phyloP scores from a whole-genome alignment of 2,329 filamentous ascomycete species.

The Dothideomycetidae sp. region DNA sequence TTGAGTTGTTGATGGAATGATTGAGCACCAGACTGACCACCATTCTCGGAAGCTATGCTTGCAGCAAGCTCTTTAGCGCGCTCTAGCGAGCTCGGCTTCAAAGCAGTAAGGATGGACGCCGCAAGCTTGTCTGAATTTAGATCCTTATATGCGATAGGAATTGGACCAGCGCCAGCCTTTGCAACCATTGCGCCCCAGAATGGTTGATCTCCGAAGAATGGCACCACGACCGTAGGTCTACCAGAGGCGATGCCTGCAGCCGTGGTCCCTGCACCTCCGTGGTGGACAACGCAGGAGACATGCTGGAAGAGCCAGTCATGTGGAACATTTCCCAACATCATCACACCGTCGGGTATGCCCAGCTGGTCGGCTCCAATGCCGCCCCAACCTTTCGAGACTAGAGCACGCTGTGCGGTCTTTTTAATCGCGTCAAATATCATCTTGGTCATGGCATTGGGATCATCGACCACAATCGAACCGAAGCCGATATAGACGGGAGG shows the following conservation, averaged over 20 bases:
- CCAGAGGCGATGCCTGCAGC: constrained; percentile 37
- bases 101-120: constrained; percentile 27
- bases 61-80: constrained; percentile 24
- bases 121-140: constrained; percentile 28
- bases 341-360: constrained; percentile 30
- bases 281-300: constrained; percentile 42
- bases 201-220: constrained; percentile 42
- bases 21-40: constrained; percentile 25
- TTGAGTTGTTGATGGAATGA: constrained; percentile 38
- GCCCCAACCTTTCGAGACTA: constrained; percentile 43
- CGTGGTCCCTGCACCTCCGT: constrained; percentile 45
- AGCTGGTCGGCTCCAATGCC: constrained; percentile 31
- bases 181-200: constrained; percentile 50
- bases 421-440: constrained; percentile 59
- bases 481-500: constrained; percentile 74
- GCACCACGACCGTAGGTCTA: constrained; percentile 38
- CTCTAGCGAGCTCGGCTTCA: constrained; percentile 21
- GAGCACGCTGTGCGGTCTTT: constrained; percentile 34
- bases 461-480: constrained; percentile 67
- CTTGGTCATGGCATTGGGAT: constrained; percentile 55
- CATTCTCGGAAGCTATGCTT: constrained; percentile 29
- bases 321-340: constrained; percentile 41
- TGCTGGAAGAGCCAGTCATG: constrained; percentile 46
- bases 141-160: constrained; percentile 28
- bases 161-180: constrained; percentile 17